A percentile compares a stretch with the other conserved stretches of the same genome.
These are phyloP conservation scores for Coprinopsis marcescibilis DNA, from an alignment of 768 basidiomycete species.

Conservation along the genomic window DNA sequence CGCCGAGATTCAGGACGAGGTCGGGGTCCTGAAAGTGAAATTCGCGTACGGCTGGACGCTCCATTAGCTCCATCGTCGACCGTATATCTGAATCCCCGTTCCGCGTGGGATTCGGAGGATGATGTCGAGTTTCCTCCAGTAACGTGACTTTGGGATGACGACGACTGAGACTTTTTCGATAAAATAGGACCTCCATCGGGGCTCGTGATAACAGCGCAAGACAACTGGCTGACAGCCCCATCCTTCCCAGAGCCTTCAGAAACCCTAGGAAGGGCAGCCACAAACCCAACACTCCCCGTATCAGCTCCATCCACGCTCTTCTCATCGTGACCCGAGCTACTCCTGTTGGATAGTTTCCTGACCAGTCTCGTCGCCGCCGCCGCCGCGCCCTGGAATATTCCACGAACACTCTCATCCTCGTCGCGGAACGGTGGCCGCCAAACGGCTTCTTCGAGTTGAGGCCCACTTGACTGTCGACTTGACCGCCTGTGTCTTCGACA, in stretches of 20 bases:
- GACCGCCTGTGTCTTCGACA: not conserved
- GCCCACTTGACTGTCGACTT: not conserved
- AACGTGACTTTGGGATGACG: no score
- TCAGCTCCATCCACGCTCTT: not conserved
- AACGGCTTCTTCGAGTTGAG: not conserved
- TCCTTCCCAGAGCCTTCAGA: no score
- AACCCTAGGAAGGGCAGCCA: no score
- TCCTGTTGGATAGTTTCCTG: not conserved
- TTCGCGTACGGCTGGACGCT: not conserved
- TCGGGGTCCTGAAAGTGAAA: not conserved
- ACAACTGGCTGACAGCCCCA: no score
- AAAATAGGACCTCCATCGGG: no score
- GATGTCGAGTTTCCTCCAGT: no score
- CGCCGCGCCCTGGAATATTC: not conserved
- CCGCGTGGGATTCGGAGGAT: no score
- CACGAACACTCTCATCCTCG: not conserved
- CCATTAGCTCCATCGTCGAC: not conserved
- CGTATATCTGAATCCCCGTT: no score
- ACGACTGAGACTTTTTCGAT: no score
- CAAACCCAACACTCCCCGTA: no score
- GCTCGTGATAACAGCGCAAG: no score
- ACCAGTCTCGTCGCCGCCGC: not conserved
- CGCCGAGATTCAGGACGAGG: not conserved
- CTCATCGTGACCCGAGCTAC: not conserved
- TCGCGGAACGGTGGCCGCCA: slow-evolving; percentile 3